Conservation (phyloP, 345 rosid genomes). For the Heritiera littoralis region DNA sequence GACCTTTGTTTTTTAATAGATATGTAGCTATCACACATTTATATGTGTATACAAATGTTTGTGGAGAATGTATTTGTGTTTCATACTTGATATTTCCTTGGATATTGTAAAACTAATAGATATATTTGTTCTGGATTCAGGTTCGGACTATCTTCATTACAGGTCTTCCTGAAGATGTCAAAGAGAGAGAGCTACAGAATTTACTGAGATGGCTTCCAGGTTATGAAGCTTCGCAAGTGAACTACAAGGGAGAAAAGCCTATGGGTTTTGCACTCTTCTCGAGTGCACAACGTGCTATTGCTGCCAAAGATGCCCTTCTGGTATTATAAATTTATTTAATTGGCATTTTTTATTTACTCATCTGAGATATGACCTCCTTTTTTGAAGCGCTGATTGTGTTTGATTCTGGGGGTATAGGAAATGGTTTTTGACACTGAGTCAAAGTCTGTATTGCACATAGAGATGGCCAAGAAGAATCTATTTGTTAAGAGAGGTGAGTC, state of each 20-base stretch:
- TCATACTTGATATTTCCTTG: not conserved
- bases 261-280: slow-evolving; percentile 97
- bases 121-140: slow-evolving; percentile 31
- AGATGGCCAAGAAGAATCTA: slow-evolving; percentile 97
- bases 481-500: slow-evolving; percentile 90
- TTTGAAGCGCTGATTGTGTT: slow-evolving; percentile 4
- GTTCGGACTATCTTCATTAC: slow-evolving; percentile 86
- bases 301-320: slow-evolving; percentile 90
- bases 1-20: no score
- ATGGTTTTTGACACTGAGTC: slow-evolving; percentile 82
- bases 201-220: slow-evolving; percentile 93
- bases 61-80: no score
- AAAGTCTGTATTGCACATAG: slow-evolving; percentile 79
- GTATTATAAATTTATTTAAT: slow-evolving; percentile 31
- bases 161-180: slow-evolving; percentile 93
- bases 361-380: not conserved
- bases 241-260: slow-evolving; percentile 85
- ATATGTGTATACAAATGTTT: no score
- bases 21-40: no score
- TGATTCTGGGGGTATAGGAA: slow-evolving; percentile 46
- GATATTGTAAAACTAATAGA: not conserved
- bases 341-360: not conserved
- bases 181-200: slow-evolving; percentile 89
- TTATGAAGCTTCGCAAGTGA: slow-evolving; percentile 93
- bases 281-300: slow-evolving; percentile 60